Evolutionary conservation across 768 basidiomycete genomes (phyloP).

Genomic region (Termitomyces sp.): DNA sequence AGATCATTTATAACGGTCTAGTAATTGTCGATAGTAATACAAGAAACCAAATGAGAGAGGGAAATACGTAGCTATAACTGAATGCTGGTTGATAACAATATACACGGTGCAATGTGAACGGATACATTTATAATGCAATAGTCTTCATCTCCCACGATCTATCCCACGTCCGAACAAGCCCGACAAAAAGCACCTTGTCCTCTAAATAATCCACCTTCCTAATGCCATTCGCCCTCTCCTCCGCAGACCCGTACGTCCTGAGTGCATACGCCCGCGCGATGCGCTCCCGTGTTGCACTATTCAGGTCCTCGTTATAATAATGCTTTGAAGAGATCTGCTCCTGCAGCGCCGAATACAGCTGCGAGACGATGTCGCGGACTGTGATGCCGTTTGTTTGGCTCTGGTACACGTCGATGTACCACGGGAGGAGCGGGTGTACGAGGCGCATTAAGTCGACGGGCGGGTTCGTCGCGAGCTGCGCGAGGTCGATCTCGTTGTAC

Average conservation of each 20-base stretch:
- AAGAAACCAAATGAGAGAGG: too few species aligned
- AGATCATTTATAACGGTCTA: too few species aligned
- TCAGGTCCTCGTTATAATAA: conserved; percentile 56
- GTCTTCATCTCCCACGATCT: conserved; percentile 67
- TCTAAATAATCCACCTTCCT: conserved; percentile 59
- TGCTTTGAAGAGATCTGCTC: conserved; percentile 37
- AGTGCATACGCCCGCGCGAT: conserved; percentile 40
- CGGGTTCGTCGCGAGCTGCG: conserved; percentile 39
- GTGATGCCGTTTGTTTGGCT: not conserved
- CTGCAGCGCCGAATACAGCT: not conserved
- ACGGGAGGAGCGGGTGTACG: not conserved
- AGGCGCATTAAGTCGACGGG: conserved; percentile 17
- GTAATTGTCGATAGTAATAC: too few species aligned
- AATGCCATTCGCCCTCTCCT: conserved; percentile 38
- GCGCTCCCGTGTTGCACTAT: conserved; percentile 34
- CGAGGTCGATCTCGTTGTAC: conserved; percentile 42
- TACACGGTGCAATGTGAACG: too few species aligned
- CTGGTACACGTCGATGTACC: not conserved
- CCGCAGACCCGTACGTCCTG: conserved; percentile 32
- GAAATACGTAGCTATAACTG: too few species aligned
- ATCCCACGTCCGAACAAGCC: conserved; percentile 45
- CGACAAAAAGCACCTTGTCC: conserved; percentile 45
- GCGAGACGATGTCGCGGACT: not conserved
- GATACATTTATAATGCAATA: not conserved
- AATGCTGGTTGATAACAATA: too few species aligned